Evolutionary conservation across 1,139 yeast species (phyloP).

Genomic region (Taphrina wiesneri): DNA sequence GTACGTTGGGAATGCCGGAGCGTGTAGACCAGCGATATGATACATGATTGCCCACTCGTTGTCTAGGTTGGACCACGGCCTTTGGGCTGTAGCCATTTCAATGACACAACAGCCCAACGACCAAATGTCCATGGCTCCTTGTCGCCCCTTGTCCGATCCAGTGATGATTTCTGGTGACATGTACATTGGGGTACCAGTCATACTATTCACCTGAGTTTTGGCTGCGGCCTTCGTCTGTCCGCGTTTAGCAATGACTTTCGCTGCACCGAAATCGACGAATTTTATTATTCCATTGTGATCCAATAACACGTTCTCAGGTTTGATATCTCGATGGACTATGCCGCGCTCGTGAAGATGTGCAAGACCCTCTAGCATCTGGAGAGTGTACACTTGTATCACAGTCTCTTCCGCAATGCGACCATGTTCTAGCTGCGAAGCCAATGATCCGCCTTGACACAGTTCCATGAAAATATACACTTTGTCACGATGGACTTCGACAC

Average conservation of each 20-base stretch:
- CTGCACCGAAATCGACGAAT: slow-evolving; percentile 76
- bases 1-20: slow-evolving; percentile 77
- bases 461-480: slow-evolving; percentile 96
- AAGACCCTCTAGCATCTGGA: slow-evolving; percentile 92
- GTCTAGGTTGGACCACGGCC: slow-evolving; percentile 73
- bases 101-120: slow-evolving; percentile 90
- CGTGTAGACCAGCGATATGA: slow-evolving; percentile 93
- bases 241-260: slow-evolving; percentile 78
- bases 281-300: slow-evolving; percentile 70
- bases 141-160: slow-evolving; percentile 65
- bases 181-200: slow-evolving; percentile 98
- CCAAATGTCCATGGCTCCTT: slow-evolving; percentile 67
- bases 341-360: slow-evolving; percentile 94
- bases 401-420: slow-evolving; percentile 95
- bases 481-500: slow-evolving; percentile 96
- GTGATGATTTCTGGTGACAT: slow-evolving; percentile 98
- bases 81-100: slow-evolving; percentile 75
- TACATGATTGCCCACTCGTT: slow-evolving; percentile 99
- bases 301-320: slow-evolving; percentile 88
- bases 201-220: slow-evolving; percentile 50
- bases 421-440: slow-evolving; percentile 77
- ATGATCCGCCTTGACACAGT: slow-evolving; percentile 93
- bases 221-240: slow-evolving; percentile 40
- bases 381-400: slow-evolving; percentile 84
- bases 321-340: slow-evolving; percentile 94